Percentiles rank a stretch among this genome's conserved stretches.
Conservation (phyloP, 768 basidiomycete genomes). For the Psilocybe subaeruginosa region DNA sequence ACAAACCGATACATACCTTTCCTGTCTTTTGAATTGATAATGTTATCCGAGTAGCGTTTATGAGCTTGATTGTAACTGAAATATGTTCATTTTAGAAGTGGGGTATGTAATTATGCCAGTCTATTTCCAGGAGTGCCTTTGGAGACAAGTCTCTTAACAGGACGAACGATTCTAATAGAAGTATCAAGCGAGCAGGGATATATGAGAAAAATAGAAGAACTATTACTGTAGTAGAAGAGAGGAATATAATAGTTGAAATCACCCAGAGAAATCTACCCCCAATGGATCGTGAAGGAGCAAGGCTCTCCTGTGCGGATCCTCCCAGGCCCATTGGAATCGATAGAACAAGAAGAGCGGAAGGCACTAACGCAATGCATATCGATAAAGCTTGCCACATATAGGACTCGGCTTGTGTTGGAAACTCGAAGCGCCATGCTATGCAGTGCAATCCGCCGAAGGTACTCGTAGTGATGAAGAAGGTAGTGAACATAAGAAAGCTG, state of each 20-base stretch:
- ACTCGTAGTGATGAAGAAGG: too few relatives aligned
- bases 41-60: too few relatives aligned
- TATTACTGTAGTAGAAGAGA: too few relatives aligned
- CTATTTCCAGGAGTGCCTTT: background rate
- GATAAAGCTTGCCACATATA: conserved; percentile 1
- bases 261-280: background rate
- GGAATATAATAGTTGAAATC: background rate
- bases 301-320: background rate
- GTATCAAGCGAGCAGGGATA: background rate
- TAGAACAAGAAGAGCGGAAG: too few relatives aligned
- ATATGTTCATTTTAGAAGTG: background rate
- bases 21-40: too few relatives aligned
- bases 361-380: background rate
- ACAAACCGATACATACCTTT: too few relatives aligned
- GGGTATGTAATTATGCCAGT: background rate
- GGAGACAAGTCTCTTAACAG: background rate
- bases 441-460: conserved; percentile 9
- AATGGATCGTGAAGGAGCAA: background rate
- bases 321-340: too few relatives aligned
- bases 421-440: conserved; percentile 9
- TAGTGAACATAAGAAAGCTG: background rate
- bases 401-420: conserved; percentile 2
- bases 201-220: background rate
- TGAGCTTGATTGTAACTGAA: too few relatives aligned
- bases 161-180: background rate